Conservation (phyloP, 345 rosid species). For the Gossypium longicalyx region DNA sequence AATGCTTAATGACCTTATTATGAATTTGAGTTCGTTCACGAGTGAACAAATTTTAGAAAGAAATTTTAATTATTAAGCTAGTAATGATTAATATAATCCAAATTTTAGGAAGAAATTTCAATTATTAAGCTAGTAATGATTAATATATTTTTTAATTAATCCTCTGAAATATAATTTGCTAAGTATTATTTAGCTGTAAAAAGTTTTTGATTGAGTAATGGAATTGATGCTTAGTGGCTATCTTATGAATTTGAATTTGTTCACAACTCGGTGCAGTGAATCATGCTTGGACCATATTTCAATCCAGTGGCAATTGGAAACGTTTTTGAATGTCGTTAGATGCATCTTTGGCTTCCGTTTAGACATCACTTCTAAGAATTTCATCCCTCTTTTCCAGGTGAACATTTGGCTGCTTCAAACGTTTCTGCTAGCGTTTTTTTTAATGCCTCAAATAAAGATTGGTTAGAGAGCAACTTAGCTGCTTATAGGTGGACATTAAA, state of each 20-base stretch:
- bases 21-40: too few relatives aligned
- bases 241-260: background rate
- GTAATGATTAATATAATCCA: background rate
- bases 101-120: background rate
- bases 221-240: slow-evolving; percentile 3
- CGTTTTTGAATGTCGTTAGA: slow-evolving; percentile 43
- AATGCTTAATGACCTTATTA: too few relatives aligned
- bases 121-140: background rate
- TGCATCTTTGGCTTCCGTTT: slow-evolving; percentile 42
- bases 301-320: slow-evolving; percentile 49
- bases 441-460: background rate
- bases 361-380: slow-evolving; percentile 41
- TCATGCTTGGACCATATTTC: slow-evolving; percentile 41
- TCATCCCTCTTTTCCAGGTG: slow-evolving; percentile 62
- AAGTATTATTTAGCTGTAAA: background rate
- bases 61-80: background rate
- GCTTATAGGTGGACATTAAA: background rate
- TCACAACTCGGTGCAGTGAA: slow-evolving; percentile 41
- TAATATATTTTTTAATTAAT: background rate
- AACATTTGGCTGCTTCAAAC: slow-evolving; percentile 9
- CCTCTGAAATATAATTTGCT: background rate
- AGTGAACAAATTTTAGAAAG: background rate
- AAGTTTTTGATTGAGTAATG: slow-evolving; percentile 6
- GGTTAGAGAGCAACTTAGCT: background rate
- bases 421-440: slow-evolving; percentile 6